These are phyloP conservation scores for Trypanosoma lewisi DNA, from an alignment of 208 protist genomes.

Conservation along the genomic window DNA sequence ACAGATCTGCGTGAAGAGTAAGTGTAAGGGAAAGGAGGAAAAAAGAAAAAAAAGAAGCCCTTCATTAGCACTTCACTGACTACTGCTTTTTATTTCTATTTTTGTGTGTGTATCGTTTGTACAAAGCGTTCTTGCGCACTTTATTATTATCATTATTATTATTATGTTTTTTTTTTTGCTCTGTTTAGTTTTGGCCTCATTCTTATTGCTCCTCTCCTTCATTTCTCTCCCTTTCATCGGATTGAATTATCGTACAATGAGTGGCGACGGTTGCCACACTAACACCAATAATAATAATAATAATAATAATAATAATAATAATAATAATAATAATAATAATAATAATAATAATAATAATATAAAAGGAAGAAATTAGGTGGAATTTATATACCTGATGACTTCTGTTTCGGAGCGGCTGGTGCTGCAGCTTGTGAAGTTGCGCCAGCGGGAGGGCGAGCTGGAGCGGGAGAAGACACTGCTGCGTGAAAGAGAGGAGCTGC, in stretches of 20 bases:
- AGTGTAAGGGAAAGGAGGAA: constrained; percentile 1
- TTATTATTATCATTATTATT: no score
- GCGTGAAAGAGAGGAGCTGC: constrained; percentile 30
- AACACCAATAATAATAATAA: background rate
- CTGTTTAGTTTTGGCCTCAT: no score
- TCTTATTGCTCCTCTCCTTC: background rate
- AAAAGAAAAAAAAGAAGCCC: background rate
- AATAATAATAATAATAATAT: background rate
- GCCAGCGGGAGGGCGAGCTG: constrained; percentile 41
- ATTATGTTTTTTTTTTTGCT: no score
- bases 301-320: background rate
- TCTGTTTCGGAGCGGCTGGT: constrained; percentile 51
- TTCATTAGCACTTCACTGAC: background rate
- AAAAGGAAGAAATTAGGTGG: background rate
- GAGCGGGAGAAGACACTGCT: constrained; percentile 39
- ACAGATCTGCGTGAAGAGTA: constrained; percentile 42
- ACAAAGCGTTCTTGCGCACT: background rate
- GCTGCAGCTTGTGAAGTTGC: constrained; percentile 52
- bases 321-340: background rate
- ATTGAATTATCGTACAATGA: constrained; percentile 1
- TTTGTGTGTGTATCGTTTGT: background rate
- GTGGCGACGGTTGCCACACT: background rate
- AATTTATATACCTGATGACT: constrained; percentile 30
- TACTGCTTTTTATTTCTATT: constrained; percentile 24
- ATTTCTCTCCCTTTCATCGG: constrained; percentile 8